Base-by-base conservation (phyloP, 768 basidiomycete species). In the Panaeolus cyanescens region DNA sequence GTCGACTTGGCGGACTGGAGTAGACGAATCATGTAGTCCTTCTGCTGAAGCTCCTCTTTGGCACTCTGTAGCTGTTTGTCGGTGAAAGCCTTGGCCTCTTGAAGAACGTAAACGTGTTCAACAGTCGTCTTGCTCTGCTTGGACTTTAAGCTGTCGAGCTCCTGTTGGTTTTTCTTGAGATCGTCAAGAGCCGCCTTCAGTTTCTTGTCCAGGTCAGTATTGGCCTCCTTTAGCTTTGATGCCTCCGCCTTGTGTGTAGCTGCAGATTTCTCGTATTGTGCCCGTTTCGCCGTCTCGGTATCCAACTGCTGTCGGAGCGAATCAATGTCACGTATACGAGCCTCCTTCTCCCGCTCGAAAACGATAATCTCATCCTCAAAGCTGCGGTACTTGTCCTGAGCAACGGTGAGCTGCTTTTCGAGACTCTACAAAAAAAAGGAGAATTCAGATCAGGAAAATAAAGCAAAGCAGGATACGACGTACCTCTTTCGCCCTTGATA, bases 51-150 rank as follows among this genome's bases (percentile, higher is more conserved):
- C 71, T 96, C 94, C 19, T 80, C 74, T 59, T 92, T 89, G 0
- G 95, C 91, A 2, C 93, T 92, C 19, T 81, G 85, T 15, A 98
- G 85, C 70, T 97, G 93, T 36, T 91, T 86, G 71, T 99, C 96
- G 1, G 96, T 96, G 59, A 96, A 88, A 33, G 88, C 88, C 74
- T 98, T 99, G 15, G 96, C 96, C 71, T 96, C 93, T 72, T 98
- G 95, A 10, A 96, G 82, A 30, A 98, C 96, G 71, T 99, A 90
- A 25, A 97, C 93, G 69, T 99, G 96, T 74, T 99, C 96, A 42
- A 99, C 95, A 61, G 97, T 96, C n/a, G 93, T 97, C 79, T 96
- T 98, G 79, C 98, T 94, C 70, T 97, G 91, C 70, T 84, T 87
- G 2, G 92, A 90, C 56, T 91, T 88, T 8, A 98, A 77, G 64